These are phyloP conservation scores for Sodiomyces alkalinus DNA, from an alignment of 2,329 filamentous ascomycete genomes.

Conservation along the genomic window DNA sequence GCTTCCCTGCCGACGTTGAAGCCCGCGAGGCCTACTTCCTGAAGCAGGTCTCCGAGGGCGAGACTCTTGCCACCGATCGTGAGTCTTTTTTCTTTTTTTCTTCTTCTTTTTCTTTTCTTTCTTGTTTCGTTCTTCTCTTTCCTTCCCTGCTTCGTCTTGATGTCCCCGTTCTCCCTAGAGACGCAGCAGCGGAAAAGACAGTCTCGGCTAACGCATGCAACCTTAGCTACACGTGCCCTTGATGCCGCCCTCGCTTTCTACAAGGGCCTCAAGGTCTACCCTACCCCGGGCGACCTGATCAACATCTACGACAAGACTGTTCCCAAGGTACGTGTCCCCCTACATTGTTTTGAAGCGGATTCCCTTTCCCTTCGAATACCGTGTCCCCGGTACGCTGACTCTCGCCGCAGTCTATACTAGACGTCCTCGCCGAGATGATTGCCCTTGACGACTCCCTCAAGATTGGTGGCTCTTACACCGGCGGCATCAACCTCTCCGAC, in stretches of 20 bases:
- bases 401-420: slow-evolving; percentile 59
- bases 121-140: no score
- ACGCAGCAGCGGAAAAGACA: no score
- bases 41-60: slow-evolving; percentile 81
- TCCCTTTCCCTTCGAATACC: background rate
- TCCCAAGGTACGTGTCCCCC: slow-evolving; percentile 51
- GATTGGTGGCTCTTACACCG: slow-evolving; percentile 31
- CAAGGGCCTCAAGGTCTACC: slow-evolving; percentile 97
- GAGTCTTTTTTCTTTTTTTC: slow-evolving; percentile 26
- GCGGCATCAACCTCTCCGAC: slow-evolving; percentile 27
- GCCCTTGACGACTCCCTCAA: slow-evolving; percentile 68
- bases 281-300: slow-evolving; percentile 82
- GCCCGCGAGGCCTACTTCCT: slow-evolving; percentile 96
- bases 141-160: no score
- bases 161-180: no score
- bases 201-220: no score
- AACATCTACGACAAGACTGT: slow-evolving; percentile 98
- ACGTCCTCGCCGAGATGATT: slow-evolving; percentile 96
- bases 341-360: no score
- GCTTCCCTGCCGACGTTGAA: slow-evolving; percentile 79
- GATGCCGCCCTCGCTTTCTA: slow-evolving; percentile 94
- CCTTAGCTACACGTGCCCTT: slow-evolving; percentile 26
- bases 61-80: slow-evolving; percentile 73
- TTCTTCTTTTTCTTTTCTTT: background rate
- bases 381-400: background rate